phyloP scores from a whole-genome alignment of 495 filamentous ascomycete genomes.

The Penicillium malachiteum region DNA sequence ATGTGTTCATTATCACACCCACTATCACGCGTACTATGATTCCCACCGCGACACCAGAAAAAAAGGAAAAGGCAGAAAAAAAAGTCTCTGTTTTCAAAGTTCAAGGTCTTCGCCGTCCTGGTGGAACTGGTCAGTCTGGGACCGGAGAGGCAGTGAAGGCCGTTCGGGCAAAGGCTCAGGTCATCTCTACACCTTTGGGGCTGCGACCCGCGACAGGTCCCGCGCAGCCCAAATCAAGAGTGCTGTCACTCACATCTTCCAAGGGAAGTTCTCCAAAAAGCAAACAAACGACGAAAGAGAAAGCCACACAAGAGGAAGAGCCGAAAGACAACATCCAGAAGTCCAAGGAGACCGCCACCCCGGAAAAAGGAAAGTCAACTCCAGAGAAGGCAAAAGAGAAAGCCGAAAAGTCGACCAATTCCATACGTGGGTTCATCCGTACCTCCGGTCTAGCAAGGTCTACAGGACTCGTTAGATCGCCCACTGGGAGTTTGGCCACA shows the following conservation, averaged over 20 bases:
- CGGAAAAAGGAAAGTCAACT: neutral
- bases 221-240: conserved; percentile 28
- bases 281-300: neutral
- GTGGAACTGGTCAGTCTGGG: conserved; percentile 20
- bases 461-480: conserved; percentile 26
- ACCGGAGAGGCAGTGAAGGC: conserved; percentile 35
- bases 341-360: neutral
- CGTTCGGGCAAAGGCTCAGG: conserved; percentile 30
- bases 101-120: conserved; percentile 25
- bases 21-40: conserved; percentile 46
- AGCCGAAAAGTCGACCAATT: conserved; percentile 7
- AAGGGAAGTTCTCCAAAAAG: conserved; percentile 11
- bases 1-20: conserved; percentile 53
- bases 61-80: conserved; percentile 14
- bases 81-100: conserved; percentile 15
- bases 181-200: conserved; percentile 32
- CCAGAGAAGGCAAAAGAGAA: neutral
- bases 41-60: conserved; percentile 15
- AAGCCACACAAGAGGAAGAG: neutral
- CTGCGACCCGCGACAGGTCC: conserved; percentile 28
- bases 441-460: conserved; percentile 33
- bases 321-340: conserved; percentile 3
- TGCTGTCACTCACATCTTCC: conserved; percentile 21
- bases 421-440: conserved; percentile 47
- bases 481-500: conserved; percentile 27